Base-by-base conservation (phyloP, 495 filamentous ascomycete species). In the Penicillium coffeae region DNA sequence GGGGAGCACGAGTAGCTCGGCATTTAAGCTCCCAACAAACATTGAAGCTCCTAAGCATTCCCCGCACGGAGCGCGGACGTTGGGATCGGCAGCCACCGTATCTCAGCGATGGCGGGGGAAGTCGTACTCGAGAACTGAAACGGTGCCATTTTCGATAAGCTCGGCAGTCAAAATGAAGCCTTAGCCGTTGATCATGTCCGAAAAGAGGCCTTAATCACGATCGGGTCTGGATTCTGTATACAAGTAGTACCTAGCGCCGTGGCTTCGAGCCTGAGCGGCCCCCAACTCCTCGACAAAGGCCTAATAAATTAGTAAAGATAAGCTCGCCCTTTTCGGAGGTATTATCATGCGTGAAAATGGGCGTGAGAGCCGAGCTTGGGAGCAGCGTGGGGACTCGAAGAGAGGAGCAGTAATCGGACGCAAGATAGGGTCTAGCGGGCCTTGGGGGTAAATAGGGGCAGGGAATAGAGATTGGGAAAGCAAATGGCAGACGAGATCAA, bases 51-150 rank as follows among this genome's bases (percentile, higher is more conserved):
- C 21, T 32, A 4, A 22, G n/a, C 21, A 35, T 41, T 61, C 43
- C 55, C 55, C 55, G 55, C 58, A 58, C 51, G 38, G 51, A 33
- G 51, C 18, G 16, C 42, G 40, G 51, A 21, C 40, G n/a, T n/a
- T n/a, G 33, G 15, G 48, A 50, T 52, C 44, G 39, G 38, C 41
- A 58, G 50, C 44, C 21, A 32, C 46, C 41, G 36, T 53, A 27
- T 27, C 18, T 6, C 21, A 21, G 27, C 16, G 21, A 40, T 20
- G 34, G 42, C 41, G 46, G 55, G 51, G 51, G 27, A 50, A 40
- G 45, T 55, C 9, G 42, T 40, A 58, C 37, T 30, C 15, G n/a
- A 41, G 2, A 15, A 42, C 15, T 62, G 47, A 30, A 40, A 62
- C 59, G 44, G 55, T 59, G 40, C 21, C 37, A 62, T 62, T 2